phyloP scores from a whole-genome alignment of 768 basidiomycete species.

The Suillus bovinus region DNA sequence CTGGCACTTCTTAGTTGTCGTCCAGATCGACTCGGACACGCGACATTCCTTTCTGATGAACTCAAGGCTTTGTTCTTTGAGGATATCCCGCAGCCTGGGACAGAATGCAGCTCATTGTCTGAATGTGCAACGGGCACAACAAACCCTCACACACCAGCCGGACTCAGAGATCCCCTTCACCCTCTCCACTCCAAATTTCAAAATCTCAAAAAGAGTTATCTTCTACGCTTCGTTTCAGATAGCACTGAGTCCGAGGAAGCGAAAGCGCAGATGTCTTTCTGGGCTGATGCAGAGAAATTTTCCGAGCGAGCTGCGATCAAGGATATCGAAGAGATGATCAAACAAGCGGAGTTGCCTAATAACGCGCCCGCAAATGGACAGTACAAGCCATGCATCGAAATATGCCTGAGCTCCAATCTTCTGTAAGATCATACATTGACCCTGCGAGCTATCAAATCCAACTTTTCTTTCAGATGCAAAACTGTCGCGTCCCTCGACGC shows the following conservation, averaged over 20 bases:
- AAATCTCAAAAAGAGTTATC: conserved; percentile 26
- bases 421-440: background rate
- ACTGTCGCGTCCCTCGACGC: background rate
- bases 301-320: background rate
- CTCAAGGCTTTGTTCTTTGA: conserved; percentile 54
- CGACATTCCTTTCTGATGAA: conserved; percentile 72
- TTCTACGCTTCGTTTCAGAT: conserved; percentile 22
- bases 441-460: background rate
- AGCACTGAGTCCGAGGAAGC: conserved; percentile 19
- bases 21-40: conserved; percentile 77
- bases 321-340: background rate
- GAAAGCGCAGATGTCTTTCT: background rate
- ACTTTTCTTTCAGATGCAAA: background rate
- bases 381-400: background rate
- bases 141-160: background rate
- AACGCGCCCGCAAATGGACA: background rate
- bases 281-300: background rate
- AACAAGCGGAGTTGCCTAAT: background rate
- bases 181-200: conserved; percentile 25
- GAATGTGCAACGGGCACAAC: background rate
- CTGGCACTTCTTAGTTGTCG: conserved; percentile 56
- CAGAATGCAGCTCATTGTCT: background rate
- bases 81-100: conserved; percentile 23
- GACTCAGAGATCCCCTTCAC: conserved; percentile 21
- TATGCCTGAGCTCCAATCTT: background rate